Conservation (phyloP, 2,329 filamentous ascomycete genomes). For the Fulvia fulva region DNA sequence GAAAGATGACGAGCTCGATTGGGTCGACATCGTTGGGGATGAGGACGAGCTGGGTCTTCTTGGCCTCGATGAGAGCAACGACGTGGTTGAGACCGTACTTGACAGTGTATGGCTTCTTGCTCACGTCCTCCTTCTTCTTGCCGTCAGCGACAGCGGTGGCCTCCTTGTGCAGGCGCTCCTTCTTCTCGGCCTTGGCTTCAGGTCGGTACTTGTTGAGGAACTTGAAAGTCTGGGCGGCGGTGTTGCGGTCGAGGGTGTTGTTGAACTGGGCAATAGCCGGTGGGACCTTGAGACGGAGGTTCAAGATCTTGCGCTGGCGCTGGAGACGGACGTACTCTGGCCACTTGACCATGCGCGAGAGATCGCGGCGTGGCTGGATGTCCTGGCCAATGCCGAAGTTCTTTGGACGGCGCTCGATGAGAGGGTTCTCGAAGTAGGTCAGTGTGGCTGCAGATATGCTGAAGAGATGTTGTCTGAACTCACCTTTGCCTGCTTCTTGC, state of each 20-base stretch:
- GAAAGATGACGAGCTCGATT: conserved; percentile 98
- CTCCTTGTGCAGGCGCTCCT: conserved; percentile 98
- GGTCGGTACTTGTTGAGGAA: conserved; percentile 99
- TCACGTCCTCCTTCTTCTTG: conserved; percentile 99
- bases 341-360: conserved; percentile 99
- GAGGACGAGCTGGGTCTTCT: conserved; percentile 97
- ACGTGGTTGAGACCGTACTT: conserved; percentile 99
- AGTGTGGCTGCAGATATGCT: conserved; percentile 1
- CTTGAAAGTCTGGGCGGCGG: conserved; percentile 96
- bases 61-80: conserved; percentile 95
- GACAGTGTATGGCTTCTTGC: conserved; percentile 99
- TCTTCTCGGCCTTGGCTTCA: conserved; percentile 99
- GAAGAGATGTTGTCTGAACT: conserved; percentile 41
- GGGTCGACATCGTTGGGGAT: conserved; percentile 99
- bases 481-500: conserved; percentile 97
- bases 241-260: conserved; percentile 94
- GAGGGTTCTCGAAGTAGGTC: conserved; percentile 71
- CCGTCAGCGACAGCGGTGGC: conserved; percentile 95
- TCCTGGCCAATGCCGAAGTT: conserved; percentile 99
- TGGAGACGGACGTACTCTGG: conserved; percentile 98
- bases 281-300: conserved; percentile 97
- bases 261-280: conserved; percentile 97
- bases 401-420: conserved; percentile 94
- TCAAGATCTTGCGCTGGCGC: conserved; percentile 91
- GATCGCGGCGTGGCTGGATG: conserved; percentile 93